Percentiles rank a stretch among this genome's conserved stretches.
Conservation (phyloP, 2,329 filamentous ascomycete genomes). For the Pseudogymnoascus sp. region DNA sequence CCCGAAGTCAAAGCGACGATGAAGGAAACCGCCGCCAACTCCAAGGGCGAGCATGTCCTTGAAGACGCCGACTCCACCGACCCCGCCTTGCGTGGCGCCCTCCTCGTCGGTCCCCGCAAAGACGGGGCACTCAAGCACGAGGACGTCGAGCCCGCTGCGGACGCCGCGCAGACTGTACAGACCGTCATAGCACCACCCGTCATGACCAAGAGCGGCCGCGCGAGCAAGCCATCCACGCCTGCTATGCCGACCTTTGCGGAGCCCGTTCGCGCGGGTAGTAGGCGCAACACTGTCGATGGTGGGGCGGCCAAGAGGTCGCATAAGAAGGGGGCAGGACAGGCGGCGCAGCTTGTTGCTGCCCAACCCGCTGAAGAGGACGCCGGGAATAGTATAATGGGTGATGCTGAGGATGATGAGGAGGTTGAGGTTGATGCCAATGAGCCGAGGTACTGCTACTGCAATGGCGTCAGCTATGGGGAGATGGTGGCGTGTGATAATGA, state of each 20-base stretch:
- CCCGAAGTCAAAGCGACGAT: constrained; percentile 46
- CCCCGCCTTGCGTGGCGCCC: constrained; percentile 23
- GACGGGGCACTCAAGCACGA: constrained; percentile 43
- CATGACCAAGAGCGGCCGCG: constrained; percentile 56
- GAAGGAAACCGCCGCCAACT: constrained; percentile 39
- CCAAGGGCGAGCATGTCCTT: constrained; percentile 27
- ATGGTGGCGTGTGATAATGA: constrained; percentile 77
- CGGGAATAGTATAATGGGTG: constrained; percentile 34
- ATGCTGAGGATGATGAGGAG: constrained; percentile 41
- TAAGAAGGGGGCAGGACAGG: constrained; percentile 46
- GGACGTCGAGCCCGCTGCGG: constrained; percentile 40
- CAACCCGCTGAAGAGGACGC: constrained; percentile 27
- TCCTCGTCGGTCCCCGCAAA: constrained; percentile 35
- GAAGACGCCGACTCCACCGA: constrained; percentile 30
- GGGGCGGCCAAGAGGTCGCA: constrained; percentile 44
- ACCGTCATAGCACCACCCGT: constrained; percentile 38
- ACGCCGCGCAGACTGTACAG: constrained; percentile 29
- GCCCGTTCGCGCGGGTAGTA: constrained; percentile 44
- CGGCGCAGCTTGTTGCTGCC: constrained; percentile 27
- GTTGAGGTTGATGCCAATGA: constrained; percentile 63
- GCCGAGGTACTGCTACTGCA: constrained; percentile 72
- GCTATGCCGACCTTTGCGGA: constrained; percentile 54
- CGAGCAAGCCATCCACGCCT: constrained; percentile 61
- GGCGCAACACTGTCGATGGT: constrained; percentile 36
- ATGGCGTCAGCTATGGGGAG: constrained; percentile 72